phyloP scores from a whole-genome alignment of 495 filamentous ascomycete genomes.

The Hypoxylon lienhwacheense region DNA sequence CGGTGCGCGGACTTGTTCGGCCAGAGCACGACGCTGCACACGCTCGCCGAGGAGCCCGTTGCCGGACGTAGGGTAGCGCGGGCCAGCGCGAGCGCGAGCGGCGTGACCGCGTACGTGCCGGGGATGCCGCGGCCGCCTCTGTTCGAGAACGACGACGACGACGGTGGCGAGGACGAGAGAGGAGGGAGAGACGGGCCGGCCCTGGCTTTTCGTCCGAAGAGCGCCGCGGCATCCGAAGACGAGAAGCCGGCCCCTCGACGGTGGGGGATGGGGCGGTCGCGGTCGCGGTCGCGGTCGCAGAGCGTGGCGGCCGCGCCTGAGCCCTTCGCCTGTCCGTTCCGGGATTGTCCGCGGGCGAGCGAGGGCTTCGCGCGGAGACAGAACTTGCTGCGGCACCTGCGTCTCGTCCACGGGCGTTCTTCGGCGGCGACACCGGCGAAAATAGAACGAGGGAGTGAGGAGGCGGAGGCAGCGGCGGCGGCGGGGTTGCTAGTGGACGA shows the following conservation, averaged over 20 bases:
- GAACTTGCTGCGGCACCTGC: slow-evolving; percentile 42
- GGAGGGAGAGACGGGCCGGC: background rate
- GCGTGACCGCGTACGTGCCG: slow-evolving; percentile 39
- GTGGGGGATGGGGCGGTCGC: slow-evolving; percentile 2
- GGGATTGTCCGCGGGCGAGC: slow-evolving; percentile 39
- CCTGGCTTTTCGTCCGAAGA: background rate
- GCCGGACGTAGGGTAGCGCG: too few species aligned
- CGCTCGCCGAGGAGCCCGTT: slow-evolving; percentile 50
- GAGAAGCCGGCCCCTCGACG: slow-evolving; percentile 3
- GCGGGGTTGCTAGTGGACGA: slow-evolving; percentile 29
- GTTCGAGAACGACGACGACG: slow-evolving; percentile 43
- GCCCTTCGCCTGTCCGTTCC: slow-evolving; percentile 35
- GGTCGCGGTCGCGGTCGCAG: slow-evolving; percentile 8
- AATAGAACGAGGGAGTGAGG: background rate
- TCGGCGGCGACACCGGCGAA: too few species aligned
- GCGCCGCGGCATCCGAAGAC: background rate
- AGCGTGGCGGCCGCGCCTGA: slow-evolving; percentile 2
- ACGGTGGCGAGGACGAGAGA: slow-evolving; percentile 35
- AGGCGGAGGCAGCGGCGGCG: slow-evolving; percentile 7
- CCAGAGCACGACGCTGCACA: slow-evolving; percentile 63
- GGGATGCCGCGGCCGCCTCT: slow-evolving; percentile 38
- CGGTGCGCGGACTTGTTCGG: slow-evolving; percentile 73
- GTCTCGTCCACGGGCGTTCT: slow-evolving; percentile 40
- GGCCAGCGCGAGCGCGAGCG: too few species aligned
- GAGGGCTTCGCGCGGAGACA: slow-evolving; percentile 36